Conservation (phyloP, 176 grass and related monocot species). For the Oryza coarctata region DNA sequence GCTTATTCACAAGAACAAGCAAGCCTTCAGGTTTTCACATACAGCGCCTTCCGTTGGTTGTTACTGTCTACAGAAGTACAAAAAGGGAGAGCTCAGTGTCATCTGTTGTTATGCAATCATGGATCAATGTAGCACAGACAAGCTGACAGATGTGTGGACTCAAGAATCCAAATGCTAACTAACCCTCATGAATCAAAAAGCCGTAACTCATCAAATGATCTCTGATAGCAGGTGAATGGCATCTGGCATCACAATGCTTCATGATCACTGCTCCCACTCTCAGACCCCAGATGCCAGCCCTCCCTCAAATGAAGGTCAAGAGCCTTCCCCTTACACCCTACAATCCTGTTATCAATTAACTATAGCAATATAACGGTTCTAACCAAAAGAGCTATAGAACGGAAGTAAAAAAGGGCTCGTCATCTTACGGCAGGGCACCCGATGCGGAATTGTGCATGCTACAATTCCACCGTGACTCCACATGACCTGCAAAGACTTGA, state of each 20-base stretch:
- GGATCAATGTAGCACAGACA: too few relatives aligned
- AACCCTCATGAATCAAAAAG: background rate
- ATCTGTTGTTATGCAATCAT: too few relatives aligned
- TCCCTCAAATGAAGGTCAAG: background rate
- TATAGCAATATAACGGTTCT: background rate
- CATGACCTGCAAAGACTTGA: background rate
- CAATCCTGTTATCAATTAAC: background rate
- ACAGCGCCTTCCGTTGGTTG: too few relatives aligned
- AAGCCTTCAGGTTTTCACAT: too few relatives aligned
- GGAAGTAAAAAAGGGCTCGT: background rate
- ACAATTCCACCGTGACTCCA: background rate
- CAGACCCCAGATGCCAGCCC: background rate
- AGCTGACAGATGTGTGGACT: too few relatives aligned
- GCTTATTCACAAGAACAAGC: too few relatives aligned
- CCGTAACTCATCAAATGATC: background rate
- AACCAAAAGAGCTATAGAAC: background rate
- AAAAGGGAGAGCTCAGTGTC: too few relatives aligned
- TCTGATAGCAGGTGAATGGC: background rate
- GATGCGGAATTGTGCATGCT: background rate
- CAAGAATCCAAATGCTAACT: too few relatives aligned
- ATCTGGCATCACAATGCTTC: background rate
- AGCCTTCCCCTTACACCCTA: background rate
- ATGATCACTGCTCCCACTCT: background rate
- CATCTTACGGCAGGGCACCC: background rate
- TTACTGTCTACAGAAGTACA: too few relatives aligned